These are phyloP conservation scores for Cercospora canescens DNA, from an alignment of 2,329 filamentous ascomycete species.

Conservation along the genomic window DNA sequence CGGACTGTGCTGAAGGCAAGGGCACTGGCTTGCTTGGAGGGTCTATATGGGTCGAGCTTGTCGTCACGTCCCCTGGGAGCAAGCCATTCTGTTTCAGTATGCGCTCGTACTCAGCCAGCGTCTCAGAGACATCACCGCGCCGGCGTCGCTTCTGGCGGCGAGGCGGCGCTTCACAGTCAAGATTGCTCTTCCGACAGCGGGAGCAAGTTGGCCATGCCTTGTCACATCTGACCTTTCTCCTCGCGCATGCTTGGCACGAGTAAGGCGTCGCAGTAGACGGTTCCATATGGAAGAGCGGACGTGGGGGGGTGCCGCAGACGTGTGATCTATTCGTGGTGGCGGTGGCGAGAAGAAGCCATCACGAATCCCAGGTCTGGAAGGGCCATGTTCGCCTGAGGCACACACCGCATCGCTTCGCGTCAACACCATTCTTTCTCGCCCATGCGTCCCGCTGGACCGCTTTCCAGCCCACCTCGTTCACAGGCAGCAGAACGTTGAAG, in stretches of 20 bases:
- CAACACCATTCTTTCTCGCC: background rate
- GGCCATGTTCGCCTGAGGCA: too few species aligned
- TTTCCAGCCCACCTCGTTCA: background rate
- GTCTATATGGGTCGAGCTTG: background rate
- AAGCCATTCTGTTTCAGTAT: constrained; percentile 28
- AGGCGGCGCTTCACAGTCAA: constrained; percentile 42
- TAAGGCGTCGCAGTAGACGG: too few species aligned
- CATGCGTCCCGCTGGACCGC: background rate
- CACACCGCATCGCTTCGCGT: too few species aligned
- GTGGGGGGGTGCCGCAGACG: too few species aligned
- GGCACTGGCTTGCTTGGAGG: background rate
- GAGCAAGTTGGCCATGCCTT: constrained; percentile 31
- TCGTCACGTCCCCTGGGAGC: background rate
- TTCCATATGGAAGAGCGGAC: too few species aligned
- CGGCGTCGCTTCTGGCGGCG: constrained; percentile 42
- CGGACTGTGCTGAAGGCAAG: background rate
- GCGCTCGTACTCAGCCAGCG: constrained; percentile 39
- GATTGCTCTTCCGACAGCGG: constrained; percentile 36
- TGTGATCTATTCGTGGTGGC: too few species aligned
- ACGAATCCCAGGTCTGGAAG: too few species aligned
- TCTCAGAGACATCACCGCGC: constrained; percentile 40
- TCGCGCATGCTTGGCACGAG: constrained; percentile 34
- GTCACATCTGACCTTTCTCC: constrained; percentile 44
- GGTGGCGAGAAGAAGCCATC: too few species aligned
- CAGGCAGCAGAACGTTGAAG: too few species aligned